A percentile compares a stretch with the other conserved stretches of the same genome.
phyloP scores from a whole-genome alignment of 1,284 basidiomycete species.

The Gymnopus androsaceus region DNA sequence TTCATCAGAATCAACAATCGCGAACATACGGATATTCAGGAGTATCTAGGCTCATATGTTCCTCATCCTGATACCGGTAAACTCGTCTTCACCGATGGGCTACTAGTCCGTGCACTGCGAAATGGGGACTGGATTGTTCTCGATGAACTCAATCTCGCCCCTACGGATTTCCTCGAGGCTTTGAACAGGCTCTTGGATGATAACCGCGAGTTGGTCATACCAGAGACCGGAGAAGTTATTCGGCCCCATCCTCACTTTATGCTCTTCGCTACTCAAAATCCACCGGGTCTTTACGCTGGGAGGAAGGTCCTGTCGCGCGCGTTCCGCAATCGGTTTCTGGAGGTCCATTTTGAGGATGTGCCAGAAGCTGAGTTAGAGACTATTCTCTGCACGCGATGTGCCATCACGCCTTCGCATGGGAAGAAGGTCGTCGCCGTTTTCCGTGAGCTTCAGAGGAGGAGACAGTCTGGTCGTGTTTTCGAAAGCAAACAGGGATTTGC shows the following conservation, averaged over 20 bases:
- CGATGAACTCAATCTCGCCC: conserved; percentile 97
- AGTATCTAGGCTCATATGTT: conserved; percentile 96
- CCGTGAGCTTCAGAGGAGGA: conserved; percentile 88
- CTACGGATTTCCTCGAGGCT: conserved; percentile 97
- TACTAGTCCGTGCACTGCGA: conserved; percentile 90
- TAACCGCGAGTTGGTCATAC: conserved; percentile 94
- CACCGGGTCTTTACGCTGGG: conserved; percentile 95
- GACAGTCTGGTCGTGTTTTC: conserved; percentile 91
- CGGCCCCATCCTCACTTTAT: conserved; percentile 95
- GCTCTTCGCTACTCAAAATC: conserved; percentile 98
- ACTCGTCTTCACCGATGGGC: conserved; percentile 91
- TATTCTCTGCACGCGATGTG: conserved; percentile 87
- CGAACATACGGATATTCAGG: conserved; percentile 99
- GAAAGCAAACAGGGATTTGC: conserved; percentile 98
- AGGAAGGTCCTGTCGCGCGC: conserved; percentile 95
- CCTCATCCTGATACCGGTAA: conserved; percentile 92
- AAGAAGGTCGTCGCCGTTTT: conserved; percentile 92
- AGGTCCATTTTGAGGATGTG: conserved; percentile 98
- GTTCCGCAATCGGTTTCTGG: conserved; percentile 97
- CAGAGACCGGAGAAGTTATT: conserved; percentile 95
- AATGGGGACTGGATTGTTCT: conserved; percentile 98
- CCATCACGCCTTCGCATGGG: conserved; percentile 91
- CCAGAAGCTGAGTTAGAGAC: conserved; percentile 92
- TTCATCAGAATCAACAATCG: conserved; percentile 99
- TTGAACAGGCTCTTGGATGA: conserved; percentile 96